Evolutionary conservation across 1,284 basidiomycete species (phyloP).

Genomic region (Rhodotorula sp.): DNA sequence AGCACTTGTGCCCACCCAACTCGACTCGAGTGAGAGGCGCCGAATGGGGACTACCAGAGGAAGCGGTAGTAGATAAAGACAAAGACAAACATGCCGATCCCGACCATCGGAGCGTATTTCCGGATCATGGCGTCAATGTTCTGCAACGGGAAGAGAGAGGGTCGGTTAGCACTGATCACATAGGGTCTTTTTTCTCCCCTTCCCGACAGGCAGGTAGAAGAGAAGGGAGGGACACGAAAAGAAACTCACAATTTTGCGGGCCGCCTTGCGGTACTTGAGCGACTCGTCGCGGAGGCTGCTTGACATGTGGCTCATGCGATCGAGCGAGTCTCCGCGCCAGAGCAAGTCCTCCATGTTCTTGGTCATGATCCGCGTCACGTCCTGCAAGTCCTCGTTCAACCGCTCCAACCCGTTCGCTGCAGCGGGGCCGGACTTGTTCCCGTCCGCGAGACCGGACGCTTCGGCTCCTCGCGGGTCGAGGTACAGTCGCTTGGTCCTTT

Average conservation of each 20-base stretch:
- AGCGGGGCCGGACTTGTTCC: slow-evolving; percentile 8
- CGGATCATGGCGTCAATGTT: slow-evolving; percentile 79
- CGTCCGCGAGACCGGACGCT: slow-evolving; percentile 47
- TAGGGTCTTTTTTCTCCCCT: too few relatives aligned
- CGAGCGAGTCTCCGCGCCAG: slow-evolving; percentile 94
- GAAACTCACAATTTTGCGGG: slow-evolving; percentile 67
- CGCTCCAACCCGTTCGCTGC: slow-evolving; percentile 60
- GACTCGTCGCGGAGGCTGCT: slow-evolving; percentile 95
- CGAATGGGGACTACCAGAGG: slow-evolving; percentile 42
- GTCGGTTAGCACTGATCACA: neutral
- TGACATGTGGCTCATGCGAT: slow-evolving; percentile 97
- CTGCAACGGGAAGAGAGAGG: neutral
- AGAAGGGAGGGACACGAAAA: too few relatives aligned
- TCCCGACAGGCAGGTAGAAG: neutral
- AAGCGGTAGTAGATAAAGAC: slow-evolving; percentile 92
- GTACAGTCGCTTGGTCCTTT: slow-evolving; percentile 92
- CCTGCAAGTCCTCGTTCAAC: slow-evolving; percentile 93
- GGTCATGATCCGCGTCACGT: slow-evolving; percentile 99
- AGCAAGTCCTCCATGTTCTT: slow-evolving; percentile 99
- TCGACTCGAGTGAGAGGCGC: neutral
- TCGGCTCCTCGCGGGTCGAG: slow-evolving; percentile 85
- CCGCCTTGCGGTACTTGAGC: slow-evolving; percentile 94
- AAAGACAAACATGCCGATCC: slow-evolving; percentile 73
- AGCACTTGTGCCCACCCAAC: too few relatives aligned
- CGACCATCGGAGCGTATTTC: slow-evolving; percentile 90